Evolutionary conservation across 768 basidiomycete species (phyloP), one percentile per base, ranked within the genome.

Genomic region (Lentinula detonsa): DNA sequence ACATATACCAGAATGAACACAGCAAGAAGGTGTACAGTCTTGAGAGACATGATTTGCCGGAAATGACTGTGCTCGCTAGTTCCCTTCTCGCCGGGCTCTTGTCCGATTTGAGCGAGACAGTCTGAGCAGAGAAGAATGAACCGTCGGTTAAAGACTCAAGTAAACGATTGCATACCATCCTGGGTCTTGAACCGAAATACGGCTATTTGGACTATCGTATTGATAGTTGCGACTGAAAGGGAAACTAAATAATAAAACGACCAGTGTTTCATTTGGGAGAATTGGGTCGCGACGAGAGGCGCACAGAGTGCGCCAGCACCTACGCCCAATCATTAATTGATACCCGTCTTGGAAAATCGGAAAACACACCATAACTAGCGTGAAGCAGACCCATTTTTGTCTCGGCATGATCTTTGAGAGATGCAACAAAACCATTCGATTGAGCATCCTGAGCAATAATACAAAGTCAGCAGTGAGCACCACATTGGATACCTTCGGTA

Each of bases 1-100:
- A 89, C 85, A 65, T 89, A 89, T 0, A 88, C 78, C 9, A 88
- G 74, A 57, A 81, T 78, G 66, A 86, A 90, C 63, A 85, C 72
- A 0, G 88, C 85, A 4, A 90, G 72, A 16, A 84, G 71, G 63
- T 89, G 86, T 1, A 89, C 85, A 0, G 78, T 76, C 60, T 75
- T 81, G 51, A 78, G 74, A 1, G 68, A 61, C 54, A 88, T 65
- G 59, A 88, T 85, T 63, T 87, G 81, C 21, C 74, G 73, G 68
- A 82, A 74, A 21, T 67, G 73, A 51, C 73, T 81, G 15, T 72
- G 72, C 54, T 74, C 77, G 50, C 68, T 75, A 33, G 70, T 68
- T 8, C 66, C 71, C 28, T 68, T 72, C 62, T 81, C 79, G 0
- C 67, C 71, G 1, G 74, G 65, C 0, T 71, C 66, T 63, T 86